A percentile compares a stretch with the other conserved stretches of the same genome.
These are phyloP conservation scores for Arabis hirsuta DNA, from an alignment of 345 rosid genomes.

Conservation along the genomic window DNA sequence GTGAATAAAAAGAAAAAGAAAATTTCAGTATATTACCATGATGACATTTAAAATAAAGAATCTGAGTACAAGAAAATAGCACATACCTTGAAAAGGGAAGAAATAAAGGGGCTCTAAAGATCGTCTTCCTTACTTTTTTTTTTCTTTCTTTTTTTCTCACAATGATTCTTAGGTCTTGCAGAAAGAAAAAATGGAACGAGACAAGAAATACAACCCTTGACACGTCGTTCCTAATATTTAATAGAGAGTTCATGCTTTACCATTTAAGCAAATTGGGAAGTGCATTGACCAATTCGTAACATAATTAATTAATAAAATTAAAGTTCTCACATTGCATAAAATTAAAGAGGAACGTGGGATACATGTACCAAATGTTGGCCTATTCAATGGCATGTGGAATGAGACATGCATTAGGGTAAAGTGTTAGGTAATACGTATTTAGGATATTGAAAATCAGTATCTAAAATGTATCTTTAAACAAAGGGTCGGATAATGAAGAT, in stretches of 20 bases:
- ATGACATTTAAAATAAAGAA: not conserved
- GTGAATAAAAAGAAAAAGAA: not conserved
- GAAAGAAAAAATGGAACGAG: constrained; percentile 30
- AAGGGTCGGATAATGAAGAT: too few relatives aligned
- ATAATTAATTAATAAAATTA: not conserved
- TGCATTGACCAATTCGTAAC: constrained; percentile 26
- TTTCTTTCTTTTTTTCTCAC: not conserved
- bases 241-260: constrained; percentile 32
- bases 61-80: not conserved
- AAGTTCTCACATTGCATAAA: constrained; percentile 1
- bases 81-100: constrained; percentile 34
- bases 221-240: constrained; percentile 27
- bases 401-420: not conserved
- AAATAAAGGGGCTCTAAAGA: constrained; percentile 5
- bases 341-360: constrained; percentile 12
- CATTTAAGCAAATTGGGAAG: constrained; percentile 20
- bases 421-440: too few relatives aligned
- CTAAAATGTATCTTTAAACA: too few relatives aligned
- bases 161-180: constrained; percentile 22
- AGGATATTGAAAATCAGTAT: too few relatives aligned
- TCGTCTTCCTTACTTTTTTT: constrained; percentile 1
- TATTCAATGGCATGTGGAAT: not conserved
- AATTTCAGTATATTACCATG: not conserved
- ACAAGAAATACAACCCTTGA: constrained; percentile 27
- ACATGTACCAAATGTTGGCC: constrained; percentile 19